Base-by-base conservation (phyloP, 164 flowering plant species). In the Vitis rupestris region DNA sequence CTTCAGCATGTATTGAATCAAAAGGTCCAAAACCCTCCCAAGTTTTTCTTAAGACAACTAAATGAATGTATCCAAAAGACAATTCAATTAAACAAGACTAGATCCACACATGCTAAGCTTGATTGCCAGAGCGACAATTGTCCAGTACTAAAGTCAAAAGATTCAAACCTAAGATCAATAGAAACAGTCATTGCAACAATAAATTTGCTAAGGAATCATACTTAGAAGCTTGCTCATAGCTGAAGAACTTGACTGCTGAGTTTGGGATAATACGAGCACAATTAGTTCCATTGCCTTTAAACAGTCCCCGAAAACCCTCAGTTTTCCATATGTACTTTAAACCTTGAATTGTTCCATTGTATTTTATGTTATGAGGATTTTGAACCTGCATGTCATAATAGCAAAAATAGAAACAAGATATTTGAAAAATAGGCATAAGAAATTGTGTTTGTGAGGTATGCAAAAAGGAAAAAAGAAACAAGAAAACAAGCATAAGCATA, bases 211-310 rank as follows among this genome's bases (percentile, higher is more conserved):
- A 68, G 64, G 50, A 72, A 61, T 1, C 81, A 49, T 81, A 92
- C 99, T 85, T 82, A 1, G 99, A 89, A 75, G 98, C 99, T 75
- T 94, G 86, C 85, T 94, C 99, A 61, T 94, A 94, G 82, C 97
- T 92, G 80, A 87, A 94, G 84, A 94, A 95, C 76, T 94, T 94
- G 76, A 94, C 98, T 0, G 99, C 99, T 4, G 99, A 94, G 68
- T 94, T 94, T 13, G 99, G 97, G 47, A 94, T 90, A 65, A 94
- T 94, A 44, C 97, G 97, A 65, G 97, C 97, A 83, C 98, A 94
- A 68, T 94, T 94, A 56, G 99, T 88, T 62, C 99, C 98, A 69
- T 94, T 94, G 76, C 99, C 99, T 84, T 94, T 94, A 67, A 90
- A 94, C 55, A 92, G 68, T 58, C 99, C 99, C 49, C 93, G 84